Evolutionary conservation across 345 rosid genomes (phyloP).

Genomic region (Moringa oleifera): DNA sequence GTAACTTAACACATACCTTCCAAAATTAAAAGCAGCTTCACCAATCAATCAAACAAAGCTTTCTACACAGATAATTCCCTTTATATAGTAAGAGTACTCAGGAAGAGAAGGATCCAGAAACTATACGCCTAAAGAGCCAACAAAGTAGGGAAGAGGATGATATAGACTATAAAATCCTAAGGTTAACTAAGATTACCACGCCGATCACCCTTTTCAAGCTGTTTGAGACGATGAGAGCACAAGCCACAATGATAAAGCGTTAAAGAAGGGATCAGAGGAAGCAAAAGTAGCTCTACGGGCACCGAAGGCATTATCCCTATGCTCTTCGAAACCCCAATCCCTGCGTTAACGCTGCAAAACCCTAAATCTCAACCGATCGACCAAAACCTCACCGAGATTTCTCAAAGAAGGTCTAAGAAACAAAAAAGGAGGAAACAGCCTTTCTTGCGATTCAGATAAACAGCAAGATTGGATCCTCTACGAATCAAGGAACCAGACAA

Average conservation of each 20-base stretch:
- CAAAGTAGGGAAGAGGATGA: not conserved
- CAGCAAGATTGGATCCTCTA: not conserved
- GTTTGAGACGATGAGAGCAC: constrained; percentile 75
- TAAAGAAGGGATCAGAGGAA: constrained; percentile 47
- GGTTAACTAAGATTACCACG: constrained; percentile 98
- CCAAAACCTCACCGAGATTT: constrained; percentile 12
- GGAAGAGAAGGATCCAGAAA: not conserved
- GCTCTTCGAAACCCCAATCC: constrained; percentile 75
- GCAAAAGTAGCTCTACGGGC: constrained; percentile 40
- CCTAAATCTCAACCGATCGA: constrained; percentile 23
- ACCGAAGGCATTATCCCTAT: constrained; percentile 74
- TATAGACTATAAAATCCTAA: constrained; percentile 9
- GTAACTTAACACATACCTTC: not conserved
- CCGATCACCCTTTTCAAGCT: constrained; percentile 82
- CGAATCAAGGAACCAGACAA: not conserved
- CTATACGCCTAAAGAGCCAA: not conserved
- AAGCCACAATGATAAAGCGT: constrained; percentile 52
- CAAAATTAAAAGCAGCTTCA: not conserved
- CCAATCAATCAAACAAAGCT: constrained; percentile 4
- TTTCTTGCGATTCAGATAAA: not conserved
- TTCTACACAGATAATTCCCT: not conserved
- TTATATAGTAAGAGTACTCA: constrained; percentile 2
- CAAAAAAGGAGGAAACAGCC: not conserved
- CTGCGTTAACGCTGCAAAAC: constrained; percentile 11
- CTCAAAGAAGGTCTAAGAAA: not conserved